Conservation (phyloP, 164 flowering plant genomes). For the Aristolochia contorta region DNA sequence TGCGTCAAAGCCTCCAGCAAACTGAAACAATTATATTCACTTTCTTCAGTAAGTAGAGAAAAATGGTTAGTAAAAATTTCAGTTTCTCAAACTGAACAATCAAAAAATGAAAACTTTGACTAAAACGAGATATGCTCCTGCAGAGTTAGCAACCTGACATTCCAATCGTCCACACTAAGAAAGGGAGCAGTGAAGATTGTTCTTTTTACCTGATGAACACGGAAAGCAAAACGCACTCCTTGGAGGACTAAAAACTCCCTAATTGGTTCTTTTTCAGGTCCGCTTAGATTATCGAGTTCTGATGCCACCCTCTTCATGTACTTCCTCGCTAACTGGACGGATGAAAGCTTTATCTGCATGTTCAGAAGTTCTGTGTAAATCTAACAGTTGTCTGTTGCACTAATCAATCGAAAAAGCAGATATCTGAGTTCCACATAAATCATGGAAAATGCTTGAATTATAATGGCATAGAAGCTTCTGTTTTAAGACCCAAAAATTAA, state of each 20-base stretch:
- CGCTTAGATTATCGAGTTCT: constrained; percentile 71
- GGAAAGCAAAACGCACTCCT: constrained; percentile 96
- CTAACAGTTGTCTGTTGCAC: too few relatives aligned
- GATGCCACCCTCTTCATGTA: constrained; percentile 92
- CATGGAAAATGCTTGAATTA: too few relatives aligned
- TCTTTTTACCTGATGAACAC: constrained; percentile 82
- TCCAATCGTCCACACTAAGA: not conserved
- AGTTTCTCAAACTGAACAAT: too few relatives aligned
- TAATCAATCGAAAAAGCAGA: too few relatives aligned
- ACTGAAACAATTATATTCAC: constrained; percentile 38
- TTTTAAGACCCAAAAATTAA: too few relatives aligned
- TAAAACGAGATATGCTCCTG: not conserved
- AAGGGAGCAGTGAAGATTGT: not conserved
- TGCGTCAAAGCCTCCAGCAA: constrained; percentile 96
- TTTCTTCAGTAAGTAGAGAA: too few relatives aligned
- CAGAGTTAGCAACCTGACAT: not conserved
- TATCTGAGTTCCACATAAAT: too few relatives aligned
- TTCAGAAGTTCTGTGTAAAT: not conserved
- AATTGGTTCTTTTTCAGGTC: constrained; percentile 80
- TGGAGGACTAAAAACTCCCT: constrained; percentile 85
- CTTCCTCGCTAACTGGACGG: constrained; percentile 83
- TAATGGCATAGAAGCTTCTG: too few relatives aligned
- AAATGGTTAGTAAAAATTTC: too few relatives aligned
- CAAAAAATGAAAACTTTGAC: too few relatives aligned
- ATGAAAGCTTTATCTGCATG: constrained; percentile 84